These are phyloP conservation scores for Pseudogymnoascus sp. DNA, from an alignment of 2,329 filamentous ascomycete genomes.

Conservation along the genomic window DNA sequence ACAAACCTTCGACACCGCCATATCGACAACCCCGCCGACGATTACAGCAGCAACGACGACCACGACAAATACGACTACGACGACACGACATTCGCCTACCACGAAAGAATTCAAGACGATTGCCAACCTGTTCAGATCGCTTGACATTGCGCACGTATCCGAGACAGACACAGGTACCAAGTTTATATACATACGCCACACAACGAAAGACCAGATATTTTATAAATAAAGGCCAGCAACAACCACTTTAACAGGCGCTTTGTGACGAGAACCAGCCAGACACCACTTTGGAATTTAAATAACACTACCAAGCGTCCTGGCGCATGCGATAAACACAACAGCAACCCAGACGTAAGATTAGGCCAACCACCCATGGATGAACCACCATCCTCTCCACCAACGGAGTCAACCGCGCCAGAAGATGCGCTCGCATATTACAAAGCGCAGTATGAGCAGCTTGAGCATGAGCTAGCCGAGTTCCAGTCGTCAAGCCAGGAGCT, in stretches of 20 bases:
- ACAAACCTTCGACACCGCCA: constrained; percentile 9
- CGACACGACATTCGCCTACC: not conserved
- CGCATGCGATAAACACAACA: constrained; percentile 4
- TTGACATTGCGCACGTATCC: constrained; percentile 5
- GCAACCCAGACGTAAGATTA: not conserved
- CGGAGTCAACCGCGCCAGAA: constrained; percentile 49
- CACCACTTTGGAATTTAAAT: not conserved
- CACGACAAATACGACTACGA: constrained; percentile 7
- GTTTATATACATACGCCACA: not conserved
- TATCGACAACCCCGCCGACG: constrained; percentile 7
- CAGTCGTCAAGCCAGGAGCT: constrained; percentile 89
- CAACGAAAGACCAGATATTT: constrained; percentile 1
- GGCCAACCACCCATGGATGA: constrained; percentile 30
- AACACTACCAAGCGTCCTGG: not conserved
- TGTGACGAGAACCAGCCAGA: not conserved
- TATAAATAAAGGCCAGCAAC: not conserved
- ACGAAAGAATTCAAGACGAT: not conserved
- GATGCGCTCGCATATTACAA: constrained; percentile 93
- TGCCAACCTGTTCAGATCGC: not conserved
- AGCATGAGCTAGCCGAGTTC: constrained; percentile 87
- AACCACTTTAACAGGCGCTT: constrained; percentile 1
- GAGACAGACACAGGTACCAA: constrained; percentile 1
- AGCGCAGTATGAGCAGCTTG: constrained; percentile 85
- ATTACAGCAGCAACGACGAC: not conserved
- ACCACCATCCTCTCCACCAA: constrained; percentile 55